Evolutionary conservation across 208 protist genomes (phyloP), one percentile per base, ranked within the genome.

Genomic region (Trypanosoma platydactyli): DNA sequence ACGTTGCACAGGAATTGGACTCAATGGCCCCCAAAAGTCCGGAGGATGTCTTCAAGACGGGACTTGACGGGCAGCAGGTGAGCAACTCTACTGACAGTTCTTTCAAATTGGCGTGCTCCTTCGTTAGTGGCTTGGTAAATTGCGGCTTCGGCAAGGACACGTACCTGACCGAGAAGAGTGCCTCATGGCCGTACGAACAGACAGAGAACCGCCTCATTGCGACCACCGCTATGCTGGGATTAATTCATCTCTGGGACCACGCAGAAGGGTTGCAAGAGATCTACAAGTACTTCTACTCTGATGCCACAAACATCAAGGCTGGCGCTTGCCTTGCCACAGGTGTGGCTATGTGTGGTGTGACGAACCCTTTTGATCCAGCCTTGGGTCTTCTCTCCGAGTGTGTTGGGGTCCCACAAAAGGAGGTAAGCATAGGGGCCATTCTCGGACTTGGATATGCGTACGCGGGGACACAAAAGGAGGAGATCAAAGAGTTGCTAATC

Each of bases 211-310:
- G 88, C 63, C 94, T 98, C 73, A 96, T 99, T 46, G 94, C 86
- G 40, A 98, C 98, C 22, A 97, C 94, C 5, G 98, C 98, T 0
- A 97, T 97, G 15, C 83, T 99, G 12, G 98, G 98, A 35, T 77
- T 99, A 71, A 81, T 99, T 38, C 81, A 98, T 53, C 74, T 99
- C 46, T 99, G 98, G 98, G 98, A 99, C 76, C 86, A 99, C 55
- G 96, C 97, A 18, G 91, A 92, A 41, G 98, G 98, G 42, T 78
- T 99, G 1, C 97, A 89, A 64, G 83, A 97, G 73, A 89, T 99
- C 40, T 91, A 99, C 83, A 98, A 97, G 74, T 99, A 95, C 78
- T 71, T 98, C 25, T 95, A 98, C 69, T 94, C 88, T 12, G 86
- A 93, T 40, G 97, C 98, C 42, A 83, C 88, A 46, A 97, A 98